Conservation (phyloP, 2,329 filamentous ascomycete genomes). For the Ilyonectria mors-panacis region DNA sequence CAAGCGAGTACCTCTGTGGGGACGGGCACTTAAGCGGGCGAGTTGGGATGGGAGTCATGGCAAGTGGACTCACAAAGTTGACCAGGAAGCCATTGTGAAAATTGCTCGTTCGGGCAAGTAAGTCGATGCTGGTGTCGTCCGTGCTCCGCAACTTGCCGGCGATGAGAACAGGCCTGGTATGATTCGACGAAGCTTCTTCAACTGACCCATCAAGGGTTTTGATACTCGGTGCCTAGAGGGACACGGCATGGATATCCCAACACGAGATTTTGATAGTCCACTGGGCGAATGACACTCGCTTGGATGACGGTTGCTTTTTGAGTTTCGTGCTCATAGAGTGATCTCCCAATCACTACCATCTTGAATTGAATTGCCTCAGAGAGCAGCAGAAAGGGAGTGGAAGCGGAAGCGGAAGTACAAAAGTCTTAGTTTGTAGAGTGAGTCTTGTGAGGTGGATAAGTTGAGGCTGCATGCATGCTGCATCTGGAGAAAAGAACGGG, state of each 20-base stretch:
- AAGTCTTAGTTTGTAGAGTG: neutral
- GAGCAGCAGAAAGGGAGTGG: neutral
- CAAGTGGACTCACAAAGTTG: neutral
- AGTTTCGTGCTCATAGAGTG: neutral
- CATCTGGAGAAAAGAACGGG: conserved; percentile 1
- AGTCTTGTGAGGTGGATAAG: neutral
- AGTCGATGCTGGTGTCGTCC: neutral
- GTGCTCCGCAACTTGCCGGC: conserved; percentile 3
- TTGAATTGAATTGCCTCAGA: neutral
- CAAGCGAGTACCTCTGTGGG: neutral
- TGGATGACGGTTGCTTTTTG: neutral
- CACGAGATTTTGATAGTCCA: neutral
- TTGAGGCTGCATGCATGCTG: neutral
- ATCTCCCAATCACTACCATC: neutral
- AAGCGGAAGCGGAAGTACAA: neutral
- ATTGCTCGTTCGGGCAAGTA: neutral
- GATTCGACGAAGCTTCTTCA: neutral
- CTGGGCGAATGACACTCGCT: neutral
- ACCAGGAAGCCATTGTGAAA: conserved; percentile 3
- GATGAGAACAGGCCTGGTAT: neutral
- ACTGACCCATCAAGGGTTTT: neutral
- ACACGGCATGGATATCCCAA: conserved; percentile 16
- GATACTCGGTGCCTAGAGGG: neutral
- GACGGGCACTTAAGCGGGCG: neutral
- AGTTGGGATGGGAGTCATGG: neutral